Evolutionary conservation across 148 eudicot genomes (phyloP), one percentile per base, ranked within the genome.

Genomic region (Fagopyrum homotropicum): DNA sequence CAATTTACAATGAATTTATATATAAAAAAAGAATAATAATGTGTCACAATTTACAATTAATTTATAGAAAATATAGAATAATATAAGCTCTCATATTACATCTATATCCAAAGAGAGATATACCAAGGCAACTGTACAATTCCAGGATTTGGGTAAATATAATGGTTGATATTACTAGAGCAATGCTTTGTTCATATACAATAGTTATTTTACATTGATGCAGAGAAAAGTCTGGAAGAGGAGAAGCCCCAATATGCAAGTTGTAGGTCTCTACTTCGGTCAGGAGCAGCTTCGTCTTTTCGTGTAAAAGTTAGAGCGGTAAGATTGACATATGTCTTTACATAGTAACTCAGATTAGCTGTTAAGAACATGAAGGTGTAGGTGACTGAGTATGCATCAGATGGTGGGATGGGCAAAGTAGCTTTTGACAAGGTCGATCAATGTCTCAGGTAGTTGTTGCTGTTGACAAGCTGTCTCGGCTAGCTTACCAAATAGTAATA

Each of bases 351-450:
- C 44, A 26, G 48, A 49, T 44, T 73, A 16, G 45, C 11, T 73
- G 4, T 26, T 14, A 73, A 22, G 35, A 43, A 72, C 75, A 7
- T 84, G 10, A 6, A 60, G 44, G 68, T 82, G 72, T 83, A 94
- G 98, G 98, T 94, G 66, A 97, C 98, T 78, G 86, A 94, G 79
- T 94, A 94, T 79, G 98, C 98, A 73, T 82, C 88, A 80, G 93
- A 90, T 56, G 84, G 60, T 75, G 96, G 92, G 35, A 86, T 82
- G 75, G 89, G 89, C 10, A 85, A 94, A 83, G 69, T 79, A 82
- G 98, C 98, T n/a, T 84, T 72, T 73, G 84, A 79, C 26, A 80
- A 82, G 78, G 98, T 92, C 70, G 97, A 94, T 83, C 88, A 83
- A 51, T 94, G 98, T 82, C 84, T 94, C 75, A 86, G 97, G 97